Conservation (phyloP, 176 grass and related monocot genomes). For the Secale cereale region DNA sequence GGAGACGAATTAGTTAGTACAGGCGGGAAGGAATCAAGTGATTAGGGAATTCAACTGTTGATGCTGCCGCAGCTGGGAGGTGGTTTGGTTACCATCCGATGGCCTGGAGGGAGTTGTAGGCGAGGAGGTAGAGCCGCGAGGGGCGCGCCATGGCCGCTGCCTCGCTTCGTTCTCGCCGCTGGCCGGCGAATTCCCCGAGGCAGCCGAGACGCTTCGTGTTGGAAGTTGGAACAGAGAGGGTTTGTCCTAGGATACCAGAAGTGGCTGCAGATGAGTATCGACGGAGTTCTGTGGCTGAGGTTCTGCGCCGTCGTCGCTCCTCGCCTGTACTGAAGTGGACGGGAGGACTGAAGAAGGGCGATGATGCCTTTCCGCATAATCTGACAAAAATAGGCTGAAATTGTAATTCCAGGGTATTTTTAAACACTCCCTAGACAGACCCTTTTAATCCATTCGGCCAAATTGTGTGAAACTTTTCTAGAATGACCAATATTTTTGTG, state of each 20-base stretch:
- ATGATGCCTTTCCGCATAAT: too few species aligned
- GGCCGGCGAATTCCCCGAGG: not conserved
- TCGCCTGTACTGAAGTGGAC: not conserved
- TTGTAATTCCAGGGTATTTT: too few species aligned
- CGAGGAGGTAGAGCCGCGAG: conserved; percentile 64
- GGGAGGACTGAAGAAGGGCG: not conserved
- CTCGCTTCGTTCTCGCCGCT: not conserved
- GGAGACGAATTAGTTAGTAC: not conserved
- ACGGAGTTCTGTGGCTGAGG: not conserved
- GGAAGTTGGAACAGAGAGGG: not conserved
- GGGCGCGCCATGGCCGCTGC: conserved; percentile 45
- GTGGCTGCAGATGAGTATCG: not conserved
- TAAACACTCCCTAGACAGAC: too few species aligned
- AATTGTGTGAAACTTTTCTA: too few species aligned
- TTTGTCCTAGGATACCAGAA: not conserved
- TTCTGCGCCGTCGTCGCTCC: not conserved
- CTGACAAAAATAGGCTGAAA: too few species aligned
- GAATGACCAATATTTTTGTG: too few species aligned
- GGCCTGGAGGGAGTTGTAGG: conserved; percentile 78
- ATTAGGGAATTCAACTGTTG: not conserved
- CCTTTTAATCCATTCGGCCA: too few species aligned
- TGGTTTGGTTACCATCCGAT: conserved; percentile 62
- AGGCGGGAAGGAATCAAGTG: not conserved
- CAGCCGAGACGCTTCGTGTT: not conserved
- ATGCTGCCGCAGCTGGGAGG: not conserved